These are phyloP conservation scores for Cladobotryum mycophilum DNA, from an alignment of 2,329 filamentous ascomycete genomes.

Conservation along the genomic window DNA sequence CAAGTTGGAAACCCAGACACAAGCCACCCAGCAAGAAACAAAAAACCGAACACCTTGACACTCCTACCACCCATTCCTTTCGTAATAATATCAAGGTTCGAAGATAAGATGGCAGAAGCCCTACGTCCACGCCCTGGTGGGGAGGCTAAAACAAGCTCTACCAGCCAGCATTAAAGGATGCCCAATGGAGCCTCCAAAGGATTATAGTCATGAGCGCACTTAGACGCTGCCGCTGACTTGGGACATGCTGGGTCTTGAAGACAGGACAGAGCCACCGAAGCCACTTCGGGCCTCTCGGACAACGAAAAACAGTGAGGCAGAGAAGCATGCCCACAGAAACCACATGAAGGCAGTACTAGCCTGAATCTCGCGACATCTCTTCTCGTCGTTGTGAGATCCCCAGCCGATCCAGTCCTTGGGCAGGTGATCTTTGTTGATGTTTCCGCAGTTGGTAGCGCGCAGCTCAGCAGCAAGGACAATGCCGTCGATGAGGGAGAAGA, in stretches of 20 bases:
- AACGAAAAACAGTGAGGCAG: constrained; percentile 49
- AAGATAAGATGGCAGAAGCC: no score
- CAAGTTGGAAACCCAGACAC: not conserved
- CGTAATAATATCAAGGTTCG: no score
- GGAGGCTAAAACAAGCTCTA: no score
- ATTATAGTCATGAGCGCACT: no score
- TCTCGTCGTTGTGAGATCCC: constrained; percentile 51
- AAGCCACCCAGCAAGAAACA: not conserved
- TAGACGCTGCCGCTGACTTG: constrained; percentile 33
- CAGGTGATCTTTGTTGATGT: constrained; percentile 31
- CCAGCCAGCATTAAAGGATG: no score
- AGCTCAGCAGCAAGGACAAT: constrained; percentile 67
- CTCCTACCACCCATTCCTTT: not conserved
- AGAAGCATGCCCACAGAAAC: constrained; percentile 65
- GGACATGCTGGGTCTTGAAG: constrained; percentile 47
- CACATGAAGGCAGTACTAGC: constrained; percentile 70
- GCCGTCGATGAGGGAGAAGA: constrained; percentile 66
- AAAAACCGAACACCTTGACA: not conserved
- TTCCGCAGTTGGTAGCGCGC: constrained; percentile 60
- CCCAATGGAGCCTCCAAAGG: no score
- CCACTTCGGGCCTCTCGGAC: constrained; percentile 46
- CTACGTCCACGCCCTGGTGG: no score
- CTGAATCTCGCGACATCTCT: constrained; percentile 70
- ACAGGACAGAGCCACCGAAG: constrained; percentile 36
- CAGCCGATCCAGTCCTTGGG: constrained; percentile 52